Evolutionary conservation across 2,329 filamentous ascomycete species (phyloP), one percentile per base, ranked within the genome.

Genomic region (Fusarium sp.): DNA sequence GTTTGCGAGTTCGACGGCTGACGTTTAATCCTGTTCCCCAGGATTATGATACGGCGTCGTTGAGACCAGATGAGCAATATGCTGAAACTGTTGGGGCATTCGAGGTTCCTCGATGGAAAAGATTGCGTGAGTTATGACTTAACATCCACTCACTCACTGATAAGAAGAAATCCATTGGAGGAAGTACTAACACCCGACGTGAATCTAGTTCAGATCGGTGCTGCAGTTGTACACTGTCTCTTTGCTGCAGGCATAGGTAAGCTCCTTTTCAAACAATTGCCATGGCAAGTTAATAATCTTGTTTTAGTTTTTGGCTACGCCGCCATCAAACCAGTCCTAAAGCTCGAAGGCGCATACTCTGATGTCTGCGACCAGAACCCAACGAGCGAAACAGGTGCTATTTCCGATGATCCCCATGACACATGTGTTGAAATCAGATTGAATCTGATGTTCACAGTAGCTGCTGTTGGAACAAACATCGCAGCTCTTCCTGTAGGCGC

Each of bases 381-480:
- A 18, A 27, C 35, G 6, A 41, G 58, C 20, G 33, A 61, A 17
- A 9, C 29, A 21, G 42, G 20, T n/a, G 33, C 37, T 42, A 42
- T 72, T 36, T 75, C 66, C 50, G 73, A 69, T 17, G 60, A 71
- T 21, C 52, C 66, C 5, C 59, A 59, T 20, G 69, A 73, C 77
- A n/a, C 86, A 78, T 75, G 80, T 83, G 58, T 87, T 41, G 76
- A 78, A 58, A 87, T 89, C 52, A 84, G 84, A 60, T 85, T 97
- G 57, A 97, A 97, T 77, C 82, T 97, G 69, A 97, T 97, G 92
- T 97, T 97, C 82, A 96, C 93, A 8, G 86, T 94, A 39, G 94
- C 94, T 14, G 94, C 93, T 15, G 93, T 97, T 11, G 91, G 88
- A 9, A 96, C 94, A 37, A 97, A 97, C 73, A 91, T 97, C 14